Percentiles rank a stretch among this genome's conserved stretches.
Conservation (phyloP, 805 yeast species). For the Clavispora vitiphila region DNA sequence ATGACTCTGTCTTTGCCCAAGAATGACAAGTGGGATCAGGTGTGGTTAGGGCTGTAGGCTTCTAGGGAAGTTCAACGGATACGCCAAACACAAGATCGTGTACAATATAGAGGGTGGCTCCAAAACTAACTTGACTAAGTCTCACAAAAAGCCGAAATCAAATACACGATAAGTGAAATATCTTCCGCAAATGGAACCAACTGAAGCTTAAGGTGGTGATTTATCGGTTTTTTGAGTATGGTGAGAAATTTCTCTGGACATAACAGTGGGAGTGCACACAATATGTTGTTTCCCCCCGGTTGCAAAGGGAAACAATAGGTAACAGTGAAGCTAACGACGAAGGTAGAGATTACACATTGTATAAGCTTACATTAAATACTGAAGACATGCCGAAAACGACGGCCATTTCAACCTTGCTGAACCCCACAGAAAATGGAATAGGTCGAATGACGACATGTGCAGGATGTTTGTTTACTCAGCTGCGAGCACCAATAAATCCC, state of each 20-base stretch:
- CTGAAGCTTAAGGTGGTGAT: background rate
- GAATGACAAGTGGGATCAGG: background rate
- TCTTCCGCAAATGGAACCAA: background rate
- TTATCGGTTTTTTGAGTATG: background rate
- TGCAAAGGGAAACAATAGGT: background rate
- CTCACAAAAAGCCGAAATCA: background rate
- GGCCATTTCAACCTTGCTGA: background rate
- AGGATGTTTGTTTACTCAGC: constrained; percentile 1
- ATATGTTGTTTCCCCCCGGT: background rate
- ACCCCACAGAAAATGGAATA: background rate
- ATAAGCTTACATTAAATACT: background rate
- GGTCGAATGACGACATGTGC: background rate
- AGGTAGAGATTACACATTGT: background rate
- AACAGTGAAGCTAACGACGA: background rate
- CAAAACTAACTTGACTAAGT: background rate
- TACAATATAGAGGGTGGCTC: background rate
- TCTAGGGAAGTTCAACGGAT: background rate
- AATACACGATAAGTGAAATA: background rate
- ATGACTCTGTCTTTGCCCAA: background rate
- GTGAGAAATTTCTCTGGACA: constrained; percentile 18
- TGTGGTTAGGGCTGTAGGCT: background rate
- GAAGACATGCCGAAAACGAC: background rate
- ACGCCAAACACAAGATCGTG: background rate
- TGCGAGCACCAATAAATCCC: background rate
- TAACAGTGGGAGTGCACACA: constrained; percentile 14